Evolutionary conservation across 441 rosid genomes (phyloP), one percentile per base, ranked within the genome.

Genomic region (Euphorbia corollata): DNA sequence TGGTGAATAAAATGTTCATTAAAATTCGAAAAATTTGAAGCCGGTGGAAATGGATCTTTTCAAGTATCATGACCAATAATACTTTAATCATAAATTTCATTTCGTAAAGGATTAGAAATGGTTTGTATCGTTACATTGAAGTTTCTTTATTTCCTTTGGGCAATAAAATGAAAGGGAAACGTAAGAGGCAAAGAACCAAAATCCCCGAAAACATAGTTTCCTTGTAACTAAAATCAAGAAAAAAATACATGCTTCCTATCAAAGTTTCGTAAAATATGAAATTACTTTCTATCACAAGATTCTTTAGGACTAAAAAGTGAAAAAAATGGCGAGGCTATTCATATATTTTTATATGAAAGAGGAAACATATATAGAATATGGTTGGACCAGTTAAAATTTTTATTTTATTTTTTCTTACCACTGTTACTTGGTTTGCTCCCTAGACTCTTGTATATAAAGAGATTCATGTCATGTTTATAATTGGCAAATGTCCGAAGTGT

Each of bases 121-220:
- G 41, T 38, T 38, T 38, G 41, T 38, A 38, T n/a, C n/a, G n/a
- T n/a, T n/a, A n/a, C n/a, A n/a, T 34, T 34, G 38, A 34, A 34
- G 4, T 34, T 34, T 59, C 72, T 36, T 71, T 22, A 11, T 39
- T 56, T 20, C 0, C 19, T 30, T 67, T 63, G 18, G 47, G 73
- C 67, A 51, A 61, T 36, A 20, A 61, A 51, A 23, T 27, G 47
- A 0, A 2, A 34, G 11, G 47, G 47, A 79, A 74, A 48, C 80
- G 74, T 71, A 66, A 48, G 11, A 60, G 62, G 0, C 27, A 60
- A 77, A 78, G 70, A 76, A 79, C 61, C 60, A 70, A 53, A 59
- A 59, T 59, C 51, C 43, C 22, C 11, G 8, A 10, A 0, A 10
- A 6, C 15, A 15, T 22, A 13, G 47, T 8, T 15, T 60, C 30